Evolutionary conservation across 768 basidiomycete species (phyloP), one percentile per base, ranked within the genome.

Genomic region (Kwoniella dejecticola): DNA sequence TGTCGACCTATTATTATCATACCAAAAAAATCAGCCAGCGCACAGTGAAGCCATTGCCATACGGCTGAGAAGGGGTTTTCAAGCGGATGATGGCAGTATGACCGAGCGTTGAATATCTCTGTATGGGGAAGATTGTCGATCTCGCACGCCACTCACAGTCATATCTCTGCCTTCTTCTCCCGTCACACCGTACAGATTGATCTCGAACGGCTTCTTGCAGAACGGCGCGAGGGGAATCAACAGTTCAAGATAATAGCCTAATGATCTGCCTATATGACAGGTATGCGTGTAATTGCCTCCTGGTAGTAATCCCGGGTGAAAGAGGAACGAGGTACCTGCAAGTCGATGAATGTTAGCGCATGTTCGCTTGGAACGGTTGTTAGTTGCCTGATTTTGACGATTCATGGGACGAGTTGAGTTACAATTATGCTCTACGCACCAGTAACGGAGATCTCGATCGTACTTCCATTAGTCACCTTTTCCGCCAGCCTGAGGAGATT

Each of bases 401-500:
- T n/a, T n/a, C n/a, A n/a, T 36, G 33, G 33, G 15, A 36, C 7
- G 15, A 36, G 15, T 7, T 36, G 15, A 36, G 33, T 7, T 36
- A 36, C 15, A 36, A 36, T 7, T n/a, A n/a, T n/a, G n/a, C n/a
- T n/a, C 7, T 36, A 36, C 33, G 7, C 66, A 89, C 93, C 95
- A 21, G 96, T 98, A 6, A 94, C 88, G 1, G 92, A 95, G 52
- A 99, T 98, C 77, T 98, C 96, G 62, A 98, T 89, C 27, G 90
- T 81, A 4, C 90, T 90, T 1, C 95, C 96, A 83, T 98, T 97
- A 2, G 92, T 94, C 3, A 90, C 82, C 69, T 90, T 91, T 76
- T 97, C 94, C 31, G 97, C 71, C 15, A 98, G 80, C 46, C 95
- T 83, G 42, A 99, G 79, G 24, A 97, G 83, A 72, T 89, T 93